Conservation (phyloP, 169 alveolate species). For the Amoebophrya sp. region DNA sequence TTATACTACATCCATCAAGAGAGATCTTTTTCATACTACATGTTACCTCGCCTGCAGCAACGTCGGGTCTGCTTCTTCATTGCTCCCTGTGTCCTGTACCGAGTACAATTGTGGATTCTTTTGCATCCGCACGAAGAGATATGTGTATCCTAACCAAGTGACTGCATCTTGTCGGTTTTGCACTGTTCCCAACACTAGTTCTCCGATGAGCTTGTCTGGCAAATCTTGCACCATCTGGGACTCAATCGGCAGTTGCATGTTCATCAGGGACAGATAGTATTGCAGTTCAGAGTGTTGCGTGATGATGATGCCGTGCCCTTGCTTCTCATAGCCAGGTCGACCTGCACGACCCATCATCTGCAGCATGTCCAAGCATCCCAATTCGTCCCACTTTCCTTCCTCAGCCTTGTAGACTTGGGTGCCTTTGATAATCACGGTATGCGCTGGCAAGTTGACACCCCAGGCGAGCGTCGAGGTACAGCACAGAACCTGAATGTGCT, state of each 20-base stretch:
- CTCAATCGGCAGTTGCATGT: conserved; percentile 95
- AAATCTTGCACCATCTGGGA: conserved; percentile 73
- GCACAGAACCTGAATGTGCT: conserved; percentile 89
- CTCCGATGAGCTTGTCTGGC: not conserved
- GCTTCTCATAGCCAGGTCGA: conserved; percentile 96
- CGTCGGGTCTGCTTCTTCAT: too few relatives aligned
- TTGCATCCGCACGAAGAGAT: conserved; percentile 85
- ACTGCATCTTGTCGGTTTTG: conserved; percentile 62
- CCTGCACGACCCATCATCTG: conserved; percentile 99
- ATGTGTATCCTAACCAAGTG: conserved; percentile 96
- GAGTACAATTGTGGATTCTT: conserved; percentile 73
- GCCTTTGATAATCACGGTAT: conserved; percentile 97
- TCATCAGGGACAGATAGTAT: conserved; percentile 88
- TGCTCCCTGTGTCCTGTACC: too few relatives aligned
- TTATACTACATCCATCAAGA: too few relatives aligned
- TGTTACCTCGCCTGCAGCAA: too few relatives aligned
- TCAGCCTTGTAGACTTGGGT: conserved; percentile 96
- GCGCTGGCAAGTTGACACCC: conserved; percentile 99
- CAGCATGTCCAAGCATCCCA: conserved; percentile 92
- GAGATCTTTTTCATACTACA: too few relatives aligned
- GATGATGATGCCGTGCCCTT: conserved; percentile 97
- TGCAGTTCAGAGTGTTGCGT: conserved; percentile 90
- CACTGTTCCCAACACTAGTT: not conserved
- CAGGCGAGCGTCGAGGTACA: conserved; percentile 98
- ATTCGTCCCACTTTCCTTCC: too few relatives aligned